Evolutionary conservation across 768 basidiomycete genomes (phyloP), one percentile per base, ranked within the genome.

Genomic region (Gloeophyllum trabeum): DNA sequence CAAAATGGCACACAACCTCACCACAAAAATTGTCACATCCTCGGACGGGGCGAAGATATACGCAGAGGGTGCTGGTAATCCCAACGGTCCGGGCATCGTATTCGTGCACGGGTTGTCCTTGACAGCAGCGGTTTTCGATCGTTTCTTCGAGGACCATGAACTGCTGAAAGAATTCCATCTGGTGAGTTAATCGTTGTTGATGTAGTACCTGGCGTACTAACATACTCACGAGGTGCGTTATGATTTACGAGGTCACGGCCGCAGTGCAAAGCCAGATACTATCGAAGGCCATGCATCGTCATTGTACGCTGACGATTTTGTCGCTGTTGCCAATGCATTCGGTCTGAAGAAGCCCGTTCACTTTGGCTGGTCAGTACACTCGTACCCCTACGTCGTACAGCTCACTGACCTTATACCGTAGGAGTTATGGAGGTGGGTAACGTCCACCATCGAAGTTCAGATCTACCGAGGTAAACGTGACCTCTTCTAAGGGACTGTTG

Each of bases 141-240:
- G n/a, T n/a, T n/a, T n/a, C n/a, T n/a, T n/a, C n/a, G n/a, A n/a
- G n/a, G n/a, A n/a, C n/a, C n/a, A n/a, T n/a, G n/a, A n/a, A n/a
- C n/a, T n/a, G n/a, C n/a, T n/a, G n/a, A n/a, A n/a, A n/a, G n/a
- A n/a, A n/a, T n/a, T n/a, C n/a, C n/a, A n/a, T n/a, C n/a, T n/a
- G n/a, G n/a, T n/a, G n/a, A n/a, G n/a, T n/a, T n/a, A n/a, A n/a
- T n/a, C n/a, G n/a, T n/a, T n/a, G n/a, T n/a, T n/a, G n/a, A n/a
- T n/a, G n/a, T n/a, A n/a, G n/a, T n/a, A n/a, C n/a, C n/a, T n/a
- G n/a, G n/a, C n/a, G n/a, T n/a, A n/a, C n/a, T n/a, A n/a, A n/a
- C n/a, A n/a, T n/a, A n/a, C n/a, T n/a, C n/a, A n/a, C 5, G 23
- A 54, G 54, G 48, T 54, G 16, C 52, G 52, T 10, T 56, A 54